Evolutionary conservation across 805 yeast genomes (phyloP), one percentile per base, ranked within the genome.

Genomic region (Vanderwaltozyma verrucispora): DNA sequence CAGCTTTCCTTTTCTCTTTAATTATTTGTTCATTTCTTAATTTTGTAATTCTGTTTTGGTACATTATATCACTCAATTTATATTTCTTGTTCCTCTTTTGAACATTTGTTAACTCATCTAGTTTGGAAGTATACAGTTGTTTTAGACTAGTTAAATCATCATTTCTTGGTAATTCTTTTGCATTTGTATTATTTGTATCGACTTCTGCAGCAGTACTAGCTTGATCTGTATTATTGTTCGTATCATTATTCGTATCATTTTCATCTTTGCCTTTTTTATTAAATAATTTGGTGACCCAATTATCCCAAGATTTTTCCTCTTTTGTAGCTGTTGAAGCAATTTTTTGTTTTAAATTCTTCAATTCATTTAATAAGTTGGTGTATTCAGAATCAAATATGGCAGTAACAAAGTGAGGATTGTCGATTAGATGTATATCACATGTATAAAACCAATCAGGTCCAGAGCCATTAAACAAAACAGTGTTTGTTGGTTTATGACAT

Each of bases 391-490:
- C 39, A 35, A 56, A 51, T 5, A 47, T n/a, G 1, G 63, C 62
- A 15, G 37, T 43, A 12, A 45, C 60, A 39, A 59, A 56, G 14
- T 48, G 51, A 6, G 60, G 54, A 39, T 59, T 59, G 30, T 59
- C 60, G 14, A 45, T 47, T n/a, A 59, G 35, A 39, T 59, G 63
- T n/a, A 57, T 45, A 30, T 54, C 59, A 39, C 63, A 59, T 20
- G 54, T 45, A 38, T 59, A 56, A 15, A 59, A 48, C 60, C 59
- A 59, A 39, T 59, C 63, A 6, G 47, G 51, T 5, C 52, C 53
- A 4, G 51, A 37, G 5, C 26, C 40, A 30, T 51, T 54, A 39
- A 43, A 53, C 13, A 59, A 41, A 8, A 56, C 61, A 2, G 54
- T 49, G 2, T 50, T 43, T 1, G 59, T 46, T 9, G 56, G 53